Evolutionary conservation across 1,139 yeast species (phyloP).

Genomic region (Blastobotrys ciferrii): DNA sequence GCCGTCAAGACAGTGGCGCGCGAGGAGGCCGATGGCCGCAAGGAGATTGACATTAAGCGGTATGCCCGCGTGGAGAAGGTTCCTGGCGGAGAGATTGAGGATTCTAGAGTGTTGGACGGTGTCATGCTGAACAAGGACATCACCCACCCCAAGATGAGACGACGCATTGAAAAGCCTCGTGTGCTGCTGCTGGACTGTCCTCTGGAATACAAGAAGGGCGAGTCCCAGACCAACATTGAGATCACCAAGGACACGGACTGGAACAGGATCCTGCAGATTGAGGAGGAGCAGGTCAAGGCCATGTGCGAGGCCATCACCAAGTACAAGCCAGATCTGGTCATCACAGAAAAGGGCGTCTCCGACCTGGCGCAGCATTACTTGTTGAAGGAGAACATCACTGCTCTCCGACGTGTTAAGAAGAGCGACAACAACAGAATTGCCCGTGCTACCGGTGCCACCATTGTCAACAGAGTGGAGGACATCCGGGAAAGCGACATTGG

Average conservation of each 20-base stretch:
- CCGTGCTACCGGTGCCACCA: slow-evolving; percentile 96
- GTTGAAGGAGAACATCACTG: slow-evolving; percentile 89
- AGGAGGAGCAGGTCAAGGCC: slow-evolving; percentile 91
- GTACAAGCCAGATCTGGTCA: slow-evolving; percentile 88
- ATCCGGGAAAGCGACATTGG: slow-evolving; percentile 89
- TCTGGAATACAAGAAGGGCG: slow-evolving; percentile 97
- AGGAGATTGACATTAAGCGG: slow-evolving; percentile 90
- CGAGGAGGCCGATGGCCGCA: slow-evolving; percentile 58
- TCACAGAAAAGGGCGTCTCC: slow-evolving; percentile 97
- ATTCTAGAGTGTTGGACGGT: slow-evolving; percentile 85
- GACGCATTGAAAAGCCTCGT: slow-evolving; percentile 84
- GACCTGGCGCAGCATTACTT: slow-evolving; percentile 97
- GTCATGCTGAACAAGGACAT: slow-evolving; percentile 93
- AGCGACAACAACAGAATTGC: slow-evolving; percentile 96
- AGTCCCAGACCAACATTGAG: slow-evolving; percentile 96
- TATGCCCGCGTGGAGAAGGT: slow-evolving; percentile 92
- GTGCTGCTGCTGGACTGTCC: slow-evolving; percentile 92
- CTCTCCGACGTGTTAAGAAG: slow-evolving; percentile 91
- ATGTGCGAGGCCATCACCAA: slow-evolving; percentile 84
- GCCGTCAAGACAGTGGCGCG: slow-evolving; percentile 81
- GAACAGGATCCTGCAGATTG: slow-evolving; percentile 92
- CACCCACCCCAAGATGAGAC: slow-evolving; percentile 96
- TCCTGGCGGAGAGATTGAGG: slow-evolving; percentile 98
- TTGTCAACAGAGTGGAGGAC: slow-evolving; percentile 94
- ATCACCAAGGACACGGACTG: slow-evolving; percentile 96